phyloP scores from a whole-genome alignment of 768 basidiomycete species.

The Strobilomyces confusus region DNA sequence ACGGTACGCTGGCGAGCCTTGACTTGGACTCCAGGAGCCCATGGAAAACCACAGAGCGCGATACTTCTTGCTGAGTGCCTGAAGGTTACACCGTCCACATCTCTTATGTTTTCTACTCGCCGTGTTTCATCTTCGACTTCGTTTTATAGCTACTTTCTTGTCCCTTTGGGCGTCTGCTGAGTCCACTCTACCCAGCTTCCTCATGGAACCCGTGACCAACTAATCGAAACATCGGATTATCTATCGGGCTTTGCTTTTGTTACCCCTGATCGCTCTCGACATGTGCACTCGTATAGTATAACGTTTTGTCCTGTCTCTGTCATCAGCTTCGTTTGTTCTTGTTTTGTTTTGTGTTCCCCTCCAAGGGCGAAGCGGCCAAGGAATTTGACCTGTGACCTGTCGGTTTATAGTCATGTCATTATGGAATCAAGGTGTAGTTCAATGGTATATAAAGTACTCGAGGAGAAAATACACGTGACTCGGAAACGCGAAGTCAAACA shows the following conservation, averaged over 20 bases:
- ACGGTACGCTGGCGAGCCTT: constrained; percentile 72
- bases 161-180: constrained; percentile 14
- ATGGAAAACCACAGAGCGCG: constrained; percentile 29
- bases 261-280: constrained; percentile 37
- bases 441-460: constrained; percentile 11
- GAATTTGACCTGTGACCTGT: constrained; percentile 12
- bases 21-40: constrained; percentile 48
- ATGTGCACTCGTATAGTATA: constrained; percentile 32
- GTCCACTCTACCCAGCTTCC: constrained; percentile 14
- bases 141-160: constrained; percentile 20
- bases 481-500: constrained; percentile 10
- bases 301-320: constrained; percentile 33
- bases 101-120: constrained; percentile 9
- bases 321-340: constrained; percentile 27
- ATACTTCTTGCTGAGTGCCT: constrained; percentile 17
- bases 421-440: not conserved
- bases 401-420: constrained; percentile 3
- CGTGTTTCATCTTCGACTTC: constrained; percentile 16
- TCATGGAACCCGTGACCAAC: constrained; percentile 24
- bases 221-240: constrained; percentile 30
- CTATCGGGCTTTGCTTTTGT: constrained; percentile 32
- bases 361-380: constrained; percentile 3
- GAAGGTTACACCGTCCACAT: constrained; percentile 1
- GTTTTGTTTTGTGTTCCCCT: constrained; percentile 26
- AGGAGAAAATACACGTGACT: not conserved